Evolutionary conservation across 768 basidiomycete species (phyloP).

Genomic region (Phylloporus sp.): DNA sequence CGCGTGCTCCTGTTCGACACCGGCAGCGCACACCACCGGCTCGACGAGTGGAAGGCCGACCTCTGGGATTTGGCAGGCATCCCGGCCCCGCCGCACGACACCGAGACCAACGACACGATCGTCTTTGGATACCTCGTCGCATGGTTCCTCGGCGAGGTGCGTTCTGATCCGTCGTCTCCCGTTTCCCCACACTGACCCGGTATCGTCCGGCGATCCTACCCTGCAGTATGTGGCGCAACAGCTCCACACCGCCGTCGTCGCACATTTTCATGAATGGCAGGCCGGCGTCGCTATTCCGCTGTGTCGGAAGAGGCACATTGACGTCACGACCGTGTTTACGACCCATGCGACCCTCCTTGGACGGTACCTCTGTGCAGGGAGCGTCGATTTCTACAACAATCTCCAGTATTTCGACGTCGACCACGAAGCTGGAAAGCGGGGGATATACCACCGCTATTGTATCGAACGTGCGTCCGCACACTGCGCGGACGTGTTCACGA

Average conservation of each 20-base stretch:
- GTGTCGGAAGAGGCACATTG: constrained; percentile 93
- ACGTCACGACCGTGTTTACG: constrained; percentile 97
- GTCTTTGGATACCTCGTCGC: constrained; percentile 97
- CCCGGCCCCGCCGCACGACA: constrained; percentile 92
- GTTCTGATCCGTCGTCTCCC: constrained; percentile 29
- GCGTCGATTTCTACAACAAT: constrained; percentile 99
- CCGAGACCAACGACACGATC: constrained; percentile 98
- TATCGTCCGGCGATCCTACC: not conserved
- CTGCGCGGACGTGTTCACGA: constrained; percentile 97
- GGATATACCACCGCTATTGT: constrained; percentile 97
- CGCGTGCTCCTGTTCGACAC: constrained; percentile 95
- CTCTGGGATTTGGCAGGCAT: constrained; percentile 98
- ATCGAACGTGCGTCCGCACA: constrained; percentile 94
- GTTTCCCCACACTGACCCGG: constrained; percentile 3
- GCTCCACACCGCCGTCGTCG: constrained; percentile 80
- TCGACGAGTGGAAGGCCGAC: constrained; percentile 99
- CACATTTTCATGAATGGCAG: constrained; percentile 99
- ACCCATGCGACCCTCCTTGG: constrained; percentile 98
- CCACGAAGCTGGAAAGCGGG: constrained; percentile 97
- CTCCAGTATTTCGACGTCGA: constrained; percentile 99
- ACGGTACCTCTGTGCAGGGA: constrained; percentile 96
- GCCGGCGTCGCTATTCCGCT: constrained; percentile 93
- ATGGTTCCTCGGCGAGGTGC: constrained; percentile 98
- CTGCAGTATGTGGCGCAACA: constrained; percentile 76
- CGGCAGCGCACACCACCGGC: constrained; percentile 73